phyloP scores from a whole-genome alignment of 306 rosid species.

The Gleditsia sinensis region DNA sequence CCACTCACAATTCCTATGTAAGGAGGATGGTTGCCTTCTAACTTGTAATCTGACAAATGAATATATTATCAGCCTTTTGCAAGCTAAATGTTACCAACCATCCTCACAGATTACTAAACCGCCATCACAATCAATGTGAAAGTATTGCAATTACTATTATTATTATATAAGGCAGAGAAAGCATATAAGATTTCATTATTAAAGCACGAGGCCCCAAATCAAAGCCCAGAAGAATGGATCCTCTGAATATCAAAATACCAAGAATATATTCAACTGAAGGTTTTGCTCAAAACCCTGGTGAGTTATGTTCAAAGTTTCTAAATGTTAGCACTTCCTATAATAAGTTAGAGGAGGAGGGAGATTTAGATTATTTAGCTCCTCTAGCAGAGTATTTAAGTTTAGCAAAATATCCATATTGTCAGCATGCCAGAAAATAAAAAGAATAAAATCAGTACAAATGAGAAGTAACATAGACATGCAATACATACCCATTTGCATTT shows the following conservation, averaged over 20 bases:
- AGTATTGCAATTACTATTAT: not conserved
- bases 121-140: too few relatives aligned
- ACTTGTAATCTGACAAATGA: not conserved
- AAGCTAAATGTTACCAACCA: not conserved
- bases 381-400: slow-evolving; percentile 11
- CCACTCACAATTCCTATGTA: not conserved
- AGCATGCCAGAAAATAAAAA: not conserved
- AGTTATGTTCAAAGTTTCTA: not conserved
- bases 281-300: not conserved
- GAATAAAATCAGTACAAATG: slow-evolving; percentile 10
- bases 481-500: slow-evolving; percentile 83
- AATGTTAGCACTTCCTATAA: not conserved
- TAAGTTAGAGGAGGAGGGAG: slow-evolving; percentile 3
- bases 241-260: too few relatives aligned
- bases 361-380: slow-evolving; percentile 18
- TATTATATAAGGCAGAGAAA: not conserved
- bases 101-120: not conserved
- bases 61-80: not conserved
- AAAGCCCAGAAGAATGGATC: not conserved
- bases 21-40: not conserved
- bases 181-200: not conserved
- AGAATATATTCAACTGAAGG: not conserved
- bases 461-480: slow-evolving; percentile 23
- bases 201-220: not conserved
- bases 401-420: slow-evolving; percentile 14